Conservation (phyloP, 208 protist genomes). For the Porcisia hertigi region DNA sequence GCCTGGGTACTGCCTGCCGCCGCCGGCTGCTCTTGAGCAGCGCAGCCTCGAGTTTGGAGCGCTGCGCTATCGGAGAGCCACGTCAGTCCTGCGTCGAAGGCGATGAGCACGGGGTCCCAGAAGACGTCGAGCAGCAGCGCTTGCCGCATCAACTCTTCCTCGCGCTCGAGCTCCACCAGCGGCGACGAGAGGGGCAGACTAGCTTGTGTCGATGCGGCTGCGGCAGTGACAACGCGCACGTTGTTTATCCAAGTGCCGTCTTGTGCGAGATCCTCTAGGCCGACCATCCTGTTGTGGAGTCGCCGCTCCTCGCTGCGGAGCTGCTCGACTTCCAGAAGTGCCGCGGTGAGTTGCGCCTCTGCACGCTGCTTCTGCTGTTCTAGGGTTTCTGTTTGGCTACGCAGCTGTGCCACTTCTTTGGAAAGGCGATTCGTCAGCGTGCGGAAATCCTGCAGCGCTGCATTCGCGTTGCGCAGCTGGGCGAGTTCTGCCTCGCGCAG, state of each 20-base stretch:
- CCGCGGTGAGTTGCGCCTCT: slow-evolving; percentile 17
- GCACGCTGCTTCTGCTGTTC: slow-evolving; percentile 32
- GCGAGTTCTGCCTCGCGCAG: slow-evolving; percentile 75
- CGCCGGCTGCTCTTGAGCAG: slow-evolving; percentile 4
- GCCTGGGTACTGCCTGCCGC: background rate
- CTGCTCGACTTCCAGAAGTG: slow-evolving; percentile 56
- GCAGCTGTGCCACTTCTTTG: slow-evolving; percentile 38
- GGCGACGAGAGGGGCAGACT: background rate
- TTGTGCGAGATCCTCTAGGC: slow-evolving; percentile 32
- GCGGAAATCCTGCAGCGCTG: slow-evolving; percentile 42
- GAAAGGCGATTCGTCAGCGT: slow-evolving; percentile 38
- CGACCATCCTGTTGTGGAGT: slow-evolving; percentile 39
- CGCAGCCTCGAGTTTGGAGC: slow-evolving; percentile 16
- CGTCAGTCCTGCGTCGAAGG: slow-evolving; percentile 85
- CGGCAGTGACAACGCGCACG: slow-evolving; percentile 19
- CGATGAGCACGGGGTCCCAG: slow-evolving; percentile 83
- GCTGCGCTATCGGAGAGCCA: slow-evolving; percentile 64
- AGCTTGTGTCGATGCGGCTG: background rate
- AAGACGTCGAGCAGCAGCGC: slow-evolving; percentile 65
- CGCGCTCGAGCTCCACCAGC: slow-evolving; percentile 22
- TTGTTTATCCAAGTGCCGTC: slow-evolving; percentile 23
- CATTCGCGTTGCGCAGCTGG: slow-evolving; percentile 39
- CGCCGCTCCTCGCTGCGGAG: slow-evolving; percentile 68
- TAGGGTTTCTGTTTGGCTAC: slow-evolving; percentile 18
- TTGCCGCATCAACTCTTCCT: slow-evolving; percentile 60